phyloP scores from a whole-genome alignment of 345 rosid genomes.

The Boechera retrofracta region DNA sequence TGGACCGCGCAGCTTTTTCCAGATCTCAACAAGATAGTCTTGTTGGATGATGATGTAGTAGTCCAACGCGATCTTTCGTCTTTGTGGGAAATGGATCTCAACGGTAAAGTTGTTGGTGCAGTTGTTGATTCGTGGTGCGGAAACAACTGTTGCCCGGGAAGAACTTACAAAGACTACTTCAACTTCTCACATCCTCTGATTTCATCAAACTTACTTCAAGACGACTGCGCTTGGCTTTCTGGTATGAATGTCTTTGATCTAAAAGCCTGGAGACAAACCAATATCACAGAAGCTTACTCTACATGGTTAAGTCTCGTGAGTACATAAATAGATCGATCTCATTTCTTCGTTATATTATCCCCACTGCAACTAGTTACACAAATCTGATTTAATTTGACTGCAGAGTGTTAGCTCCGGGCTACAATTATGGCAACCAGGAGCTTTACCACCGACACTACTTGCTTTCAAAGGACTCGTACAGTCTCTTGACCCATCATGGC shows the following conservation, averaged over 20 bases:
- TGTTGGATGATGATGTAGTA: conserved; percentile 92
- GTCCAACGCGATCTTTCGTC: conserved; percentile 84
- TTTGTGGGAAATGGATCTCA: conserved; percentile 78
- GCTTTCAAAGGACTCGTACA: conserved; percentile 77
- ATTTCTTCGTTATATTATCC: neutral
- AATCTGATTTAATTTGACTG: conserved; percentile 6
- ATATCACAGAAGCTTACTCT: conserved; percentile 67
- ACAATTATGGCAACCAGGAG: conserved; percentile 85
- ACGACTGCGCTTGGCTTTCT: conserved; percentile 82
- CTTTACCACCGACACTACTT: conserved; percentile 74
- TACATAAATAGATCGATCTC: conserved; percentile 9
- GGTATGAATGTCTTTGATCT: conserved; percentile 92
- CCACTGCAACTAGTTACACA: neutral
- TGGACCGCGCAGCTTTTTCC: conserved; percentile 81
- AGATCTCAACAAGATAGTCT: conserved; percentile 81
- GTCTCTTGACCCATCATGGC: conserved; percentile 83
- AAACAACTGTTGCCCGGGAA: conserved; percentile 71
- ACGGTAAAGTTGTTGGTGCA: conserved; percentile 79
- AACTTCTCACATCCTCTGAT: conserved; percentile 80
- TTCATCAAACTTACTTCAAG: conserved; percentile 60
- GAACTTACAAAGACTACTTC: conserved; percentile 78
- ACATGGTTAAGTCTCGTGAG: conserved; percentile 79
- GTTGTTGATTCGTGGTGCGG: conserved; percentile 78
- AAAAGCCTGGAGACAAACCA: conserved; percentile 78
- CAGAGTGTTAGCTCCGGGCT: conserved; percentile 78